phyloP scores from a whole-genome alignment of 371 early-diverging fungal species.

The Umbelopsis sp. region DNA sequence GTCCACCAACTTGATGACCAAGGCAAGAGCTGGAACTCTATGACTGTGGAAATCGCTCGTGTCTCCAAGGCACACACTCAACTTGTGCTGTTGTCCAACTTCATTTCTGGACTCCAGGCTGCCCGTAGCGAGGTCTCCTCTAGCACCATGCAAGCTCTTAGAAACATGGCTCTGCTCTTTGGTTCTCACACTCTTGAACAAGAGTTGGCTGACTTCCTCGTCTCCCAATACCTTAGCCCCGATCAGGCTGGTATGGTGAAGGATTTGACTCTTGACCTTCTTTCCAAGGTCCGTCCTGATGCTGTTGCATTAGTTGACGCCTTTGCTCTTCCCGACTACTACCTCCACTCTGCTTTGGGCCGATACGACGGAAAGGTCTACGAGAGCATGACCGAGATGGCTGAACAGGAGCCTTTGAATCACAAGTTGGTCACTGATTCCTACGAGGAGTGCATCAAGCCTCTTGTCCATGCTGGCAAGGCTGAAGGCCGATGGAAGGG shows the following conservation, averaged over 20 bases:
- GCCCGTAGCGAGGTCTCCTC: constrained; percentile 33
- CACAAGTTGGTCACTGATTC: constrained; percentile 58
- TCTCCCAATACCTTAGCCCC: constrained; percentile 49
- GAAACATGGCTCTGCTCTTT: constrained; percentile 56
- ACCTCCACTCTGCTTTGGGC: constrained; percentile 79
- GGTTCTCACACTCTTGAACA: constrained; percentile 69
- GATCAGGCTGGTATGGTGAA: constrained; percentile 58
- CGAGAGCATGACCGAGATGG: constrained; percentile 70
- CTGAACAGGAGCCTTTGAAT: constrained; percentile 72
- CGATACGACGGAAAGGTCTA: constrained; percentile 78
- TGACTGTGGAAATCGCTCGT: constrained; percentile 65
- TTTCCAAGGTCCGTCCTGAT: constrained; percentile 67
- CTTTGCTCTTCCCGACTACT: constrained; percentile 77
- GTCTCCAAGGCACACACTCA: constrained; percentile 73
- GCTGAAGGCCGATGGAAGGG: constrained; percentile 24
- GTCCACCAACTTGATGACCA: constrained; percentile 57
- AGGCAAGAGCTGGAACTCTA: constrained; percentile 68
- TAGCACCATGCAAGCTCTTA: constrained; percentile 44
- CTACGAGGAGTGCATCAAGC: constrained; percentile 62
- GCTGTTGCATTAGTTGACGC: constrained; percentile 79
- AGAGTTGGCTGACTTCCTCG: constrained; percentile 67
- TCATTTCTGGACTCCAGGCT: constrained; percentile 50
- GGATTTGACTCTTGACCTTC: constrained; percentile 47
- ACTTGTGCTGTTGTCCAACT: constrained; percentile 61
- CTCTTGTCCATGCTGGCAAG: constrained; percentile 39